A percentile compares a stretch with the other conserved stretches of the same genome.
Evolutionary conservation across 768 basidiomycete genomes (phyloP).

Genomic region (Plicaturopsis crispa): DNA sequence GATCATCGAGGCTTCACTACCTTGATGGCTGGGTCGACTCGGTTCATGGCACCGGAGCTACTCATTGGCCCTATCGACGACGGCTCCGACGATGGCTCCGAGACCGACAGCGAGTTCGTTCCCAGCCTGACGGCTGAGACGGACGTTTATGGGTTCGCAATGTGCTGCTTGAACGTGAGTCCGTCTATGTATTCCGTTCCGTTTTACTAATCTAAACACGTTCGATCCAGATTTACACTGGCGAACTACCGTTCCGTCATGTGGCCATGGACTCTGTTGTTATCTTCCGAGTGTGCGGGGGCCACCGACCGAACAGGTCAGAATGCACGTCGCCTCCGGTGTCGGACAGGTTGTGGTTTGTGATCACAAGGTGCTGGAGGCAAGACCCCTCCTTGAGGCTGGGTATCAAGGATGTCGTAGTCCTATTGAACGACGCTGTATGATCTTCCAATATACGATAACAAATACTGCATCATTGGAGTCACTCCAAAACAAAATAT

Average conservation of each 20-base stretch:
- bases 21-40: slow-evolving; percentile 3
- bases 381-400: neutral
- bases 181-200: neutral
- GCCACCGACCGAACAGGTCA: neutral
- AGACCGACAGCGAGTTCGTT: slow-evolving; percentile 1
- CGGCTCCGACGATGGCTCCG: neutral
- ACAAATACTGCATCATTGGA: no score
- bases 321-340: neutral
- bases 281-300: neutral
- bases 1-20: slow-evolving; percentile 10
- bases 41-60: slow-evolving; percentile 14
- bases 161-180: slow-evolving; percentile 10
- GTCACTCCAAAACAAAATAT: no score
- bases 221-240: neutral
- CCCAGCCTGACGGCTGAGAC: slow-evolving; percentile 9
- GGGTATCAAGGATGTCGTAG: neutral
- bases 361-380: neutral
- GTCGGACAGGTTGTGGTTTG: neutral
- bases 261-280: neutral
- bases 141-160: slow-evolving; percentile 13
- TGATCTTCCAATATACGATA: no score
- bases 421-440: neutral
- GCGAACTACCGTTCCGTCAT: neutral
- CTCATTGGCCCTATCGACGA: neutral
- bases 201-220: neutral